Percentiles rank a stretch among this genome's conserved stretches.
Evolutionary conservation across 805 yeast genomes (phyloP).

Genomic region (Starmera pachycereana): DNA sequence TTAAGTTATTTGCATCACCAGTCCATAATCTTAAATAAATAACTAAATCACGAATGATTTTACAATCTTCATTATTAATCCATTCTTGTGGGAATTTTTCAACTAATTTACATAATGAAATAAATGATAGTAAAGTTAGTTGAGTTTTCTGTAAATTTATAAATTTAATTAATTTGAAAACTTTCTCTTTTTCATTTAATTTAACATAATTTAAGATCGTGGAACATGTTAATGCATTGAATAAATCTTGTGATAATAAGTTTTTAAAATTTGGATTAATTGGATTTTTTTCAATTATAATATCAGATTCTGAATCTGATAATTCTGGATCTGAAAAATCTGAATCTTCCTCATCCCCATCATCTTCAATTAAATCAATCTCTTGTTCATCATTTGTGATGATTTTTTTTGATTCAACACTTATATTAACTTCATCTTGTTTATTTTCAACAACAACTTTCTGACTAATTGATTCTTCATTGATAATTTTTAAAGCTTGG

Average conservation of each 20-base stretch:
- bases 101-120: constrained; percentile 16
- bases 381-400: not conserved
- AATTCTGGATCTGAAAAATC: constrained; percentile 1
- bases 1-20: constrained; percentile 16
- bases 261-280: constrained; percentile 11
- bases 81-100: constrained; percentile 18
- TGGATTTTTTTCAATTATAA: not conserved
- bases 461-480: constrained; percentile 3
- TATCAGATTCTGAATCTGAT: not conserved
- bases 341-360: constrained; percentile 4
- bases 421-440: not conserved
- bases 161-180: constrained; percentile 10
- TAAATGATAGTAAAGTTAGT: constrained; percentile 16
- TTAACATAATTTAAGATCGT: constrained; percentile 14
- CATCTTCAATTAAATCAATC: constrained; percentile 3
- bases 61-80: constrained; percentile 8
- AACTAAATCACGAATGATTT: constrained; percentile 13
- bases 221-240: constrained; percentile 16
- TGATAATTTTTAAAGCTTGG: constrained; percentile 8
- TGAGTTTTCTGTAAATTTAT: constrained; percentile 11
- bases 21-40: constrained; percentile 20
- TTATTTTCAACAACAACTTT: not conserved
- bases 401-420: not conserved
- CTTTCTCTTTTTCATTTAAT: constrained; percentile 7
- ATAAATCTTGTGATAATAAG: constrained; percentile 14